Evolutionary conservation across 177 flowering plant species (phyloP).

Genomic region (Vitis hybrid): DNA sequence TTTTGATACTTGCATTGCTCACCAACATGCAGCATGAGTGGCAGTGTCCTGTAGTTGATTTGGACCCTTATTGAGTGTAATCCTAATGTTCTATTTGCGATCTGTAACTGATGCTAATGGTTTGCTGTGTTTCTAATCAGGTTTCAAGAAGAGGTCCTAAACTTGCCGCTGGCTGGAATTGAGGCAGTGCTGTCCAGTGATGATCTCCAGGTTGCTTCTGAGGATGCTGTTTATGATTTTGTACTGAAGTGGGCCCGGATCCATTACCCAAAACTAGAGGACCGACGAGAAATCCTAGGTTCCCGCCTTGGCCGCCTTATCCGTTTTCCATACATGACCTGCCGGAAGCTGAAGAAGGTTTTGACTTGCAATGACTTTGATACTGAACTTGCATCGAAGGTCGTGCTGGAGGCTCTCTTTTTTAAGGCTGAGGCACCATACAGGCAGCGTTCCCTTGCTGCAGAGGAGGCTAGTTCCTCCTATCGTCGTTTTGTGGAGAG

Average conservation of each 20-base stretch:
- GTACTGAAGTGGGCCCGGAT: slow-evolving; percentile 59
- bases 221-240: slow-evolving; percentile 63
- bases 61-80: background rate
- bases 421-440: slow-evolving; percentile 62
- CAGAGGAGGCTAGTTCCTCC: slow-evolving; percentile 32
- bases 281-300: slow-evolving; percentile 49
- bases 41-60: too few species aligned
- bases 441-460: slow-evolving; percentile 44
- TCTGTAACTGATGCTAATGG: background rate
- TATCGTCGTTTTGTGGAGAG: slow-evolving; percentile 44
- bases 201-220: slow-evolving; percentile 62
- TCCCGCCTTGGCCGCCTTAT: slow-evolving; percentile 47
- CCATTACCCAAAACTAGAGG: slow-evolving; percentile 56
- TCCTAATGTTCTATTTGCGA: background rate
- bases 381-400: slow-evolving; percentile 42
- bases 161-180: slow-evolving; percentile 60
- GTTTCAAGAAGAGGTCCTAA: slow-evolving; percentile 51
- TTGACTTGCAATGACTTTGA: slow-evolving; percentile 51
- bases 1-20: too few species aligned
- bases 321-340: slow-evolving; percentile 68
- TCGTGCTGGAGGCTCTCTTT: slow-evolving; percentile 61
- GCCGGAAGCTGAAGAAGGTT: slow-evolving; percentile 55
- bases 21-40: too few species aligned
- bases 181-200: slow-evolving; percentile 65
- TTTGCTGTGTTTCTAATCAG: slow-evolving; percentile 23